A percentile compares a stretch with the other conserved stretches of the same genome.
phyloP scores from a whole-genome alignment of 108 stramenopile species.

The Hondaea fermentalgiana region DNA sequence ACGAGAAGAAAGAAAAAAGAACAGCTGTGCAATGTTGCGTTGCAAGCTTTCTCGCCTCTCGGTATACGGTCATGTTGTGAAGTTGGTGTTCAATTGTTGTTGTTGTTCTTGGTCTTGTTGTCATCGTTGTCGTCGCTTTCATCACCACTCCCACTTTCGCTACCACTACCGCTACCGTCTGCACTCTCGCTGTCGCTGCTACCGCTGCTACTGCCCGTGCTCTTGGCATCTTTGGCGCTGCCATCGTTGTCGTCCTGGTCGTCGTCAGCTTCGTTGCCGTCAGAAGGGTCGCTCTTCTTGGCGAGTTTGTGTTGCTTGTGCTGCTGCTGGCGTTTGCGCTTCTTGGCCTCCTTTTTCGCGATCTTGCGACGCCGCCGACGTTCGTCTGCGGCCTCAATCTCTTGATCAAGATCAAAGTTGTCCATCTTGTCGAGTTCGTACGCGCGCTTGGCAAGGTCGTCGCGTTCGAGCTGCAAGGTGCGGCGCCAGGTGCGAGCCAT shows the following conservation, averaged over 20 bases:
- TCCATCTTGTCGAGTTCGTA: slow-evolving; percentile 64
- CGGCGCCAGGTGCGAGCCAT: slow-evolving; percentile 80
- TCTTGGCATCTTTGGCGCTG: not conserved
- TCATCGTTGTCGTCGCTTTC: not conserved
- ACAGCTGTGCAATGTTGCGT: too few relatives aligned
- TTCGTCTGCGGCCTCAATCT: slow-evolving; percentile 40
- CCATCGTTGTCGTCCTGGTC: too few relatives aligned
- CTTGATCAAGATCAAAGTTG: slow-evolving; percentile 71
- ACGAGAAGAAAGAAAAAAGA: too few relatives aligned
- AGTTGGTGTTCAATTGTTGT: not conserved
- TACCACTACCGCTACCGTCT: not conserved
- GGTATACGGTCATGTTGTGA: too few relatives aligned
- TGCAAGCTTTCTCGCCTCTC: too few relatives aligned
- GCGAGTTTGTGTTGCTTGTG: not conserved
- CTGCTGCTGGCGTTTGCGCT: not conserved
- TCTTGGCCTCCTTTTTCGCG: not conserved
- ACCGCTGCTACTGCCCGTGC: not conserved
- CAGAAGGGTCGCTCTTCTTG: not conserved
- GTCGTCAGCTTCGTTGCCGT: not conserved
- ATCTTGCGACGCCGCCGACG: not conserved
- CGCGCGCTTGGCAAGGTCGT: slow-evolving; percentile 68
- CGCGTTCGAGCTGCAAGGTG: slow-evolving; percentile 30
- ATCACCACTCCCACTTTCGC: not conserved
- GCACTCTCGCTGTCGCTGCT: not conserved
- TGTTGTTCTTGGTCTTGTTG: not conserved